Base-by-base conservation (phyloP, 768 basidiomycete genomes). In the Tricholoma terreum region DNA sequence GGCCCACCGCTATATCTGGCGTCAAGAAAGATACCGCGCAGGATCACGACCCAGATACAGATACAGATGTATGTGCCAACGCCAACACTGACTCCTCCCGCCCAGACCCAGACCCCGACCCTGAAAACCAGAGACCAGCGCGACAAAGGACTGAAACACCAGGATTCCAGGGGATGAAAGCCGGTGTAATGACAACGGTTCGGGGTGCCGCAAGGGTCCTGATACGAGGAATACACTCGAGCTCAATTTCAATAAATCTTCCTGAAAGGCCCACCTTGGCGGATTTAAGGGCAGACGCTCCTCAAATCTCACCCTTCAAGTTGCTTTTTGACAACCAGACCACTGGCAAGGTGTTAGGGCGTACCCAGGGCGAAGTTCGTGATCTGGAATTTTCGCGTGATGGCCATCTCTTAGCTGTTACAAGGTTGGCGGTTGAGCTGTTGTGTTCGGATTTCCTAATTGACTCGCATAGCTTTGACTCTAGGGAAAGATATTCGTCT, bases 351-450 rank as follows among this genome's bases (percentile, higher is more conserved):
- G 6, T 42, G 40, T 42, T 42, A 21, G 8, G 40, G 1, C 40
- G 40, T 17, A 42, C 19, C 8, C 5, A 9, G 40, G 40, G 40
- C 40, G 40, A 42, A 42, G 17, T 60, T 6, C 60, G 60, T 42
- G 63, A 62, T 33, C 17, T 65, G 4, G 63, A 62, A 19, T 65
- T 58, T 42, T 65, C 61, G 1, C 55, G 55, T 1, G 33, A 57
- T 42, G 59, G 63, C 14, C 10, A 34, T n/a, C 36, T 40, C n/a
- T 17, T 65, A 17, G 61, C 63, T 22, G 50, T 42, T 11, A 59
- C 57, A 15, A 52, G 58, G 59, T 63, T 19, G 34, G 51, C 33
- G n/a, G 4, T 17, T n/a, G 27, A 3, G 31, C 1, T 22, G 15
- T 17, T 8, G 6, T 42, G 8, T 9, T 42, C 10, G 9, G 11